Evolutionary conservation across 1,284 basidiomycete species (phyloP).

Genomic region (Takashimella koratensis): DNA sequence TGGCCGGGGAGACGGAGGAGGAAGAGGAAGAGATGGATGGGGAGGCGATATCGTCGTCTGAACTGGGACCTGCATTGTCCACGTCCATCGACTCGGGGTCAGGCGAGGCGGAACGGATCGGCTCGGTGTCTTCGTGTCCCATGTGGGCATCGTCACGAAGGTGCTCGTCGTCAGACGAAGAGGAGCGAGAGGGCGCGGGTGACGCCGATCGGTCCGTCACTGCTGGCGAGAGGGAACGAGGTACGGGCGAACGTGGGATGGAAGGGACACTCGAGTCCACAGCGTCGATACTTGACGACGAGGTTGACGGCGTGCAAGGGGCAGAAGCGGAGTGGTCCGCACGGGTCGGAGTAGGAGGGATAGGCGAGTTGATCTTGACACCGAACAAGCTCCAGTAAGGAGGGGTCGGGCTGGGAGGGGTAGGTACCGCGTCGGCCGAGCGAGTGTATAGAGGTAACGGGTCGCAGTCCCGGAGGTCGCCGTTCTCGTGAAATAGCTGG

Average conservation of each 20-base stretch:
- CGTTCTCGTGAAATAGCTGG: slow-evolving; percentile 46
- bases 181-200: background rate
- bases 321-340: background rate
- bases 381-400: background rate
- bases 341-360: background rate
- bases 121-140: background rate
- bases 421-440: background rate
- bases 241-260: background rate
- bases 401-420: background rate
- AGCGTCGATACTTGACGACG: too few species aligned
- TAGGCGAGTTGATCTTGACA: background rate
- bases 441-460: slow-evolving; percentile 38
- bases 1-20: background rate
- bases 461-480: slow-evolving; percentile 39
- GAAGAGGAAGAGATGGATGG: background rate
- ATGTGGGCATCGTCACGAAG: background rate
- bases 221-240: background rate
- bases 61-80: background rate
- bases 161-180: background rate
- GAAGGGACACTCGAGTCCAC: background rate
- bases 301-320: background rate
- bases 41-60: background rate
- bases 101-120: background rate
- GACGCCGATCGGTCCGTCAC: background rate
- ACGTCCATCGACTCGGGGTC: background rate